Evolutionary conservation across 192 early-diverging fungal genomes (phyloP).

Genomic region (Piromyces sp.): DNA sequence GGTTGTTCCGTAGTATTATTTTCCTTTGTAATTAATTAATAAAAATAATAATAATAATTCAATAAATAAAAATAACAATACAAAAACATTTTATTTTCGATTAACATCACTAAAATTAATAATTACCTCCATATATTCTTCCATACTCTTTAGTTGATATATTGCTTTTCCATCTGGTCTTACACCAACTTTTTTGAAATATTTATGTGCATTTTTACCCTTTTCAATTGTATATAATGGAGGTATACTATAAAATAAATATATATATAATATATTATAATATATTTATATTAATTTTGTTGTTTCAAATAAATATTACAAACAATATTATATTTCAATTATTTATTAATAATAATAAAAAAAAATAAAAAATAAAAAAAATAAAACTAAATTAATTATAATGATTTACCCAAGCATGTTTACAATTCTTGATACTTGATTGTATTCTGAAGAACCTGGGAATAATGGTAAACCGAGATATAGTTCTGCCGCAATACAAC

Average conservation of each 20-base stretch:
- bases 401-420: constrained; percentile 69
- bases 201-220: constrained; percentile 69
- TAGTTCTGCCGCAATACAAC: constrained; percentile 94
- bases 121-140: constrained; percentile 48
- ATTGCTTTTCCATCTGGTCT: constrained; percentile 21
- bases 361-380: neutral
- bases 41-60: neutral
- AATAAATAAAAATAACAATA: too few relatives aligned
- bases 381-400: neutral
- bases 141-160: constrained; percentile 60
- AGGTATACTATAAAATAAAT: too few relatives aligned
- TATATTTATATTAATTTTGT: too few relatives aligned
- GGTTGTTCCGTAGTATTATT: constrained; percentile 71
- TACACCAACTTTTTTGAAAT: constrained; percentile 51
- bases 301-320: too few relatives aligned
- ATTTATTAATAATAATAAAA: neutral
- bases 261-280: too few relatives aligned
- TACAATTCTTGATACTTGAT: constrained; percentile 85
- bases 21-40: constrained; percentile 28
- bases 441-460: constrained; percentile 89
- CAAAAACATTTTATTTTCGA: too few relatives aligned
- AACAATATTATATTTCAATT: too few relatives aligned
- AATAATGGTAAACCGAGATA: constrained; percentile 88
- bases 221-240: constrained; percentile 86
- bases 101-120: too few relatives aligned